Conservation (phyloP, 768 basidiomycete genomes). For the Vishniacozyma victoriae region DNA sequence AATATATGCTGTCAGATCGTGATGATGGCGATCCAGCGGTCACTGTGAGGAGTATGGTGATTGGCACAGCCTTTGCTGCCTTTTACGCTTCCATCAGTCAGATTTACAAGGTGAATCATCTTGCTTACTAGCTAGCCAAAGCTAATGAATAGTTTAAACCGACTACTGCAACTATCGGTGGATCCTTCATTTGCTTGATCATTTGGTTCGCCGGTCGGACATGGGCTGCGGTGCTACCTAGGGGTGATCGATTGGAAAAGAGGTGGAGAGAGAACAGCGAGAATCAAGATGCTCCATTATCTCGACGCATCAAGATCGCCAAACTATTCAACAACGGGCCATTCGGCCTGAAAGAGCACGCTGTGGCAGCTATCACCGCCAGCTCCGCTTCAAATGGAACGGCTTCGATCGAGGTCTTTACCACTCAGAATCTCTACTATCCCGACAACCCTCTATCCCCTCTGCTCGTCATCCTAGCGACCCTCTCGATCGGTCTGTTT, state of each 20-base stretch:
- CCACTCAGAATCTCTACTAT: slow-evolving; percentile 53
- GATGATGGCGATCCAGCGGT: slow-evolving; percentile 58
- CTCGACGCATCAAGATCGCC: slow-evolving; percentile 48
- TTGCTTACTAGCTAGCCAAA: background rate
- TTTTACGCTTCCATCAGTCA: slow-evolving; percentile 57
- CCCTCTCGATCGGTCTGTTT: slow-evolving; percentile 33
- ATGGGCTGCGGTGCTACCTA: slow-evolving; percentile 4
- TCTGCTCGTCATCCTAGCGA: slow-evolving; percentile 57
- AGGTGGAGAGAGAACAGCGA: background rate
- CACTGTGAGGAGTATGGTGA: slow-evolving; percentile 56
- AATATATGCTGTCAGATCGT: slow-evolving; percentile 48
- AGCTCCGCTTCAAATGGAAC: slow-evolving; percentile 57
- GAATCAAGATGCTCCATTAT: slow-evolving; percentile 43
- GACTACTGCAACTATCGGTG: slow-evolving; percentile 53
- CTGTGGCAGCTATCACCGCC: slow-evolving; percentile 49
- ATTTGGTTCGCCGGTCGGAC: slow-evolving; percentile 53
- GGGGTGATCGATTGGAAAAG: slow-evolving; percentile 1
- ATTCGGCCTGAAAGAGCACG: slow-evolving; percentile 58
- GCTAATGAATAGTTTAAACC: slow-evolving; percentile 53
- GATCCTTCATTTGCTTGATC: slow-evolving; percentile 57
- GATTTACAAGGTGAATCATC: slow-evolving; percentile 50
- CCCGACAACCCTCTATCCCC: slow-evolving; percentile 56
- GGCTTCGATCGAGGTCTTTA: slow-evolving; percentile 58
- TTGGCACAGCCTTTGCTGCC: slow-evolving; percentile 58
- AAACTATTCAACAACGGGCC: slow-evolving; percentile 55